These are phyloP conservation scores for Ephemerocybe angulata DNA, from an alignment of 768 basidiomycete species.

Conservation along the genomic window DNA sequence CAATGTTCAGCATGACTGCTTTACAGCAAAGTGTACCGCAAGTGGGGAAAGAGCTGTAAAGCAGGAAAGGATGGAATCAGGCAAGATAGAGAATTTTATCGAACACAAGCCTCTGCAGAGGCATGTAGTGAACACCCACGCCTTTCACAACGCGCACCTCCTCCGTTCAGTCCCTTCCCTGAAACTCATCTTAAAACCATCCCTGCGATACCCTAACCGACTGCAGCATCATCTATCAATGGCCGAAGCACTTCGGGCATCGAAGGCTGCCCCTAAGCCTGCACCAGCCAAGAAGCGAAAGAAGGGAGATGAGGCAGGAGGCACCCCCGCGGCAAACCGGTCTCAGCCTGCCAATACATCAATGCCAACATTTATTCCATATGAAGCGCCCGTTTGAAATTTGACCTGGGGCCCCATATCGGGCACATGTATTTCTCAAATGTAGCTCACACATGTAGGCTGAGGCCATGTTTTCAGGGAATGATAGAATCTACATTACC, in stretches of 20 bases:
- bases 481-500: no score
- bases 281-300: no score
- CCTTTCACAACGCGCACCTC: slow-evolving; percentile 4
- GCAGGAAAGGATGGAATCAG: slow-evolving; percentile 5
- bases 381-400: no score
- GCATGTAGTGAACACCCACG: slow-evolving; percentile 14
- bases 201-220: background rate
- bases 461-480: no score
- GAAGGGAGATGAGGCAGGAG: no score
- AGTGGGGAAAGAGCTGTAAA: background rate
- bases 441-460: no score
- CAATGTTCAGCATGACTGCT: slow-evolving; percentile 1
- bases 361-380: no score
- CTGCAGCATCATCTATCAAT: background rate
- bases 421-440: no score
- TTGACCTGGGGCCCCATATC: no score
- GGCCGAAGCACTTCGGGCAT: background rate
- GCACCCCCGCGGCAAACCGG: no score
- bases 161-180: background rate
- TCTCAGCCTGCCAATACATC: no score
- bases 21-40: background rate
- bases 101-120: slow-evolving; percentile 16
- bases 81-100: slow-evolving; percentile 12
- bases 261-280: background rate
- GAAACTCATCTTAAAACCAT: background rate